A percentile compares a stretch with the other conserved stretches of the same genome.
Conservation (phyloP, 75 land plant genomes). For the Picea glauca region DNA sequence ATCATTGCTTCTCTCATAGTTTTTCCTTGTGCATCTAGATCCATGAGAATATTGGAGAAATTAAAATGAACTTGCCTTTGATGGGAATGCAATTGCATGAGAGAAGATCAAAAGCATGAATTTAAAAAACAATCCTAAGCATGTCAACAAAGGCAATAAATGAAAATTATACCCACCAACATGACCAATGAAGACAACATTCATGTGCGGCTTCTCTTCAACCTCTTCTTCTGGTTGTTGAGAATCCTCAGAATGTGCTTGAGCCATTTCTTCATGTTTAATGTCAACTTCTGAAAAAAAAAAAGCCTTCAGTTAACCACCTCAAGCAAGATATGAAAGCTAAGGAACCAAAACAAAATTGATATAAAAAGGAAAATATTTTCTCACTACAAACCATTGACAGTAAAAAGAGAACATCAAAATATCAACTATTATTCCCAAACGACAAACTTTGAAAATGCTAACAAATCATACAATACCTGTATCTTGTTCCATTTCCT, state of each 20-base stretch:
- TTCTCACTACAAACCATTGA: too few species aligned
- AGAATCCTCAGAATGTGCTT: slow-evolving; percentile 25
- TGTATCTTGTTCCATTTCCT: neutral
- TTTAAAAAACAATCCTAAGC: too few species aligned
- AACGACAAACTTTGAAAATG: neutral
- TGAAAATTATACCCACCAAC: slow-evolving; percentile 66
- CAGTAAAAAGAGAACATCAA: too few species aligned
- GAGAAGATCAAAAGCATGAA: too few species aligned
- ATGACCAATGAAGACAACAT: slow-evolving; percentile 98
- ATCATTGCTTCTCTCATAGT: too few species aligned
- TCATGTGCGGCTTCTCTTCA: slow-evolving; percentile 64
- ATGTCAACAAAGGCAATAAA: too few species aligned
- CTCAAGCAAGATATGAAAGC: neutral
- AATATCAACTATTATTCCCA: neutral
- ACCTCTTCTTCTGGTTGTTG: slow-evolving; percentile 18
- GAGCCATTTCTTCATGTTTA: neutral
- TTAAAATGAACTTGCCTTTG: too few species aligned
- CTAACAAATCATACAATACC: neutral
- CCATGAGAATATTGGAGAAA: too few species aligned
- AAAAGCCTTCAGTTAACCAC: neutral
- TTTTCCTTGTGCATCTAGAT: too few species aligned
- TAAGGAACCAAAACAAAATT: neutral
- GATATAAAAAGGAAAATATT: too few species aligned
- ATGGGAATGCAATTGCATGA: too few species aligned
- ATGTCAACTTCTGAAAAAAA: neutral